Conservation (phyloP, 306 rosid species). For the Coriaria nepalensis region DNA sequence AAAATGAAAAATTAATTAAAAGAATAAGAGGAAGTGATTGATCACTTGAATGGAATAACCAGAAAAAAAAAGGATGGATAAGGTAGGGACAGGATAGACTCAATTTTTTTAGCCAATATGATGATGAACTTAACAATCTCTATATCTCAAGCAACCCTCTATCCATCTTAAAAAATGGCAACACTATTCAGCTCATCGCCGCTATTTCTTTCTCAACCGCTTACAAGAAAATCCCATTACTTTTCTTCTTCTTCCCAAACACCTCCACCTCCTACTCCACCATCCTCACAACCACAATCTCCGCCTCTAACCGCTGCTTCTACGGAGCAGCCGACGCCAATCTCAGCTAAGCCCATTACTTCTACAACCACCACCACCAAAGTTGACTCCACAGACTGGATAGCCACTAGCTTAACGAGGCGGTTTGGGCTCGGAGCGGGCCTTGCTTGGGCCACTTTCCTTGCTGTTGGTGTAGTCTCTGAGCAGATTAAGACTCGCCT, state of each 20-base stretch:
- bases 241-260: conserved; percentile 49
- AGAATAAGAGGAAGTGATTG: no score
- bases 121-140: conserved; percentile 12
- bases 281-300: conserved; percentile 23
- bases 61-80: conserved; percentile 17
- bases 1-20: no score
- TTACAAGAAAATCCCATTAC: conserved; percentile 43
- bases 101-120: not conserved
- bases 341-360: conserved; percentile 21
- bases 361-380: conserved; percentile 18
- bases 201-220: conserved; percentile 50
- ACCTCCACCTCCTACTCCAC: conserved; percentile 34
- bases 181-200: conserved; percentile 56
- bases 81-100: conserved; percentile 32
- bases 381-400: conserved; percentile 85
- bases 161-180: conserved; percentile 37
- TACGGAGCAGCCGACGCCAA: conserved; percentile 30
- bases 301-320: conserved; percentile 26
- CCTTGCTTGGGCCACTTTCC: conserved; percentile 87
- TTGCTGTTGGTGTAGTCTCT: conserved; percentile 71
- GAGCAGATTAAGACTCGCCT: conserved; percentile 92
- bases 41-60: no score
- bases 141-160: not conserved
- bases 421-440: conserved; percentile 93
- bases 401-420: conserved; percentile 67